Evolutionary conservation across 2,329 filamentous ascomycete species (phyloP), one percentile per base, ranked within the genome.

Genomic region (Aspergillus calidoustus): DNA sequence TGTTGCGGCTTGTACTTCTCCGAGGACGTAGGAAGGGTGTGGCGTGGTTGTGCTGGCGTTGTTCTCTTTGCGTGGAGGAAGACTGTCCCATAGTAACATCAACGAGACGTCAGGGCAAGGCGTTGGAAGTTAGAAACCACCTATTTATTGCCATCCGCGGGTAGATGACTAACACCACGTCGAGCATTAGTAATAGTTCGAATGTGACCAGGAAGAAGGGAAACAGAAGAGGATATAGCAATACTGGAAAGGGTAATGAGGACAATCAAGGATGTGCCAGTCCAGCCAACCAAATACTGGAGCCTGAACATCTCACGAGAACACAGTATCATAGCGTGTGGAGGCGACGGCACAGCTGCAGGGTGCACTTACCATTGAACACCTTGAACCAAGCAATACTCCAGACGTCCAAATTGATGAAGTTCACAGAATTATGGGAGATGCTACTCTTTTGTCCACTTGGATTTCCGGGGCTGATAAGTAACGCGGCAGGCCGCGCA

Each of bases 31-130:
- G 49, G 59, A 62, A 62, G 56, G 67, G 61, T 60, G 70, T 68
- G 60, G 67, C 58, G 51, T 65, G 65, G 57, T 64, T 69, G 60
- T 64, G 70, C 60, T 74, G 71, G 57, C 71, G 69, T 59, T 68
- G 66, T 65, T 75, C 68, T 72, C 75, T 71, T 69, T 78, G 76
- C 34, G 76, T 76, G 50, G 78, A 80, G 50, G 76, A 77, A 66
- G 73, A 74, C 69, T 79, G 78, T 72, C 78, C 78, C 78, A 80
- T 80, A 77, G 72, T 76, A 76, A 66, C 69, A 68, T 54, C 56
- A 53, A 64, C 53, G 50, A 53, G 62, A 62, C 49, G 59, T 60
- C 53, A 56, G 62, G 60, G 64, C 60, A 58, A 66, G 61, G 66
- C 63, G 57, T 64, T 63, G 63, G 64, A 63, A 62, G 61, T 72